These are phyloP conservation scores for Phytophthora syringae DNA, from an alignment of 352 stramenopile species.

Conservation along the genomic window DNA sequence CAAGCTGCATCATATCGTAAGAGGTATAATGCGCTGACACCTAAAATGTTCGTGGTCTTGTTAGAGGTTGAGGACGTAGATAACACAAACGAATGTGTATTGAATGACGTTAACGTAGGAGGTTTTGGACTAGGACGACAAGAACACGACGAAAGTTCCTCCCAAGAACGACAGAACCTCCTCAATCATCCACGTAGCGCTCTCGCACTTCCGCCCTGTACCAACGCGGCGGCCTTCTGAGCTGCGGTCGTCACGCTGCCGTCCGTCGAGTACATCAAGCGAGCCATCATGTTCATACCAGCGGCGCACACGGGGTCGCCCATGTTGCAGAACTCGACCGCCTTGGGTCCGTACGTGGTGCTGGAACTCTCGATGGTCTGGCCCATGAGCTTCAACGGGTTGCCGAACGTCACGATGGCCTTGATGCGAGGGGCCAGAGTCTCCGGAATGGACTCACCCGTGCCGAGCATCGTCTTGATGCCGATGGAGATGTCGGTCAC, in stretches of 20 bases:
- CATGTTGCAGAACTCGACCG: too few species aligned
- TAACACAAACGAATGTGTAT: slow-evolving; percentile 2
- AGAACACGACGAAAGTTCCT: too few species aligned
- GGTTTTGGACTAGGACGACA: too few species aligned
- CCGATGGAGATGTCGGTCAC: too few species aligned
- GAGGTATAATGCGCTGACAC: neutral
- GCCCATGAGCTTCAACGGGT: too few species aligned
- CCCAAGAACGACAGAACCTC: neutral
- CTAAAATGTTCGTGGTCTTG: too few species aligned
- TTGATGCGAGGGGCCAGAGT: too few species aligned
- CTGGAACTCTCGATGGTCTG: too few species aligned
- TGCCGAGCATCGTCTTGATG: too few species aligned
- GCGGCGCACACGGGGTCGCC: slow-evolving; percentile 39
- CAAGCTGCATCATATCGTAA: slow-evolving; percentile 54
- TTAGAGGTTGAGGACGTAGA: neutral
- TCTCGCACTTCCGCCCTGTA: slow-evolving; percentile 15
- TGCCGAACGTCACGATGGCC: too few species aligned
- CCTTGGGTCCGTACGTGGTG: too few species aligned
- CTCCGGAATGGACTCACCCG: too few species aligned
- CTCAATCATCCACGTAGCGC: slow-evolving; percentile 11
- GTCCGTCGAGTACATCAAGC: slow-evolving; percentile 36
- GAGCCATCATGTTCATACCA: slow-evolving; percentile 42
- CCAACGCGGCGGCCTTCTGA: slow-evolving; percentile 28
- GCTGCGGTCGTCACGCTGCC: slow-evolving; percentile 34
- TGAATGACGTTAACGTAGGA: slow-evolving; percentile 1